phyloP scores from a whole-genome alignment of 495 filamentous ascomycete species.

The Xylaria castorea region DNA sequence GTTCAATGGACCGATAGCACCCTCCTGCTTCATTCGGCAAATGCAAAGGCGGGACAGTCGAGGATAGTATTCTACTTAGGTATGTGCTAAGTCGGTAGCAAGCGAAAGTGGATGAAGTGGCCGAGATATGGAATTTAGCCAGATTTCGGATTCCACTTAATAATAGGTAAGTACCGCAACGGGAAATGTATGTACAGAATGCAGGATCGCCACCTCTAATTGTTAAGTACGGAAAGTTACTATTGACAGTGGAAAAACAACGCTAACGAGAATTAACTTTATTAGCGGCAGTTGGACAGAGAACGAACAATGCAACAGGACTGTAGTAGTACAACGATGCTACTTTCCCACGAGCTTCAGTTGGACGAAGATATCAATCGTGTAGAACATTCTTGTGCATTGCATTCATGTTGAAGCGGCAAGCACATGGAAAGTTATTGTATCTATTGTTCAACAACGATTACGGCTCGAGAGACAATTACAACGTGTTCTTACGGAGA shows the following conservation, averaged over 20 bases:
- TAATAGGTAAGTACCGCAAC: not conserved
- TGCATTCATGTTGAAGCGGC: not conserved
- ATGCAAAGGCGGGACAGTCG: not conserved
- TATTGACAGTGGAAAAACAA: not conserved
- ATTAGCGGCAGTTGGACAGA: conserved; percentile 1
- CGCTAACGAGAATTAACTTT: not conserved
- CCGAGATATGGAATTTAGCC: conserved; percentile 27
- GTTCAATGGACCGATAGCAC: not conserved
- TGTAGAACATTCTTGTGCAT: not conserved
- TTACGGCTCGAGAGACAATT: not conserved
- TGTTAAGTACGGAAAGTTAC: not conserved
- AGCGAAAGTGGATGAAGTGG: conserved; percentile 16
- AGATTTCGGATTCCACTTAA: conserved; percentile 15
- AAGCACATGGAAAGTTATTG: not conserved
- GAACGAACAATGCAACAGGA: not conserved
- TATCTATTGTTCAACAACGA: not conserved
- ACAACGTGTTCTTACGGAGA: conserved; percentile 32
- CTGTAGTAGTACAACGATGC: not conserved
- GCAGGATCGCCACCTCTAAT: conserved; percentile 13
- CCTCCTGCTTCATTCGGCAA: conserved; percentile 28
- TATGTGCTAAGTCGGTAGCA: not conserved
- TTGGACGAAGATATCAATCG: conserved; percentile 1
- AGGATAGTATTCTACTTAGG: not conserved
- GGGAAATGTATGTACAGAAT: conserved; percentile 5
- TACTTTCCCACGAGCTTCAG: not conserved